phyloP scores from a whole-genome alignment of 78 protist genomes.

The Isochrysis galbana region DNA sequence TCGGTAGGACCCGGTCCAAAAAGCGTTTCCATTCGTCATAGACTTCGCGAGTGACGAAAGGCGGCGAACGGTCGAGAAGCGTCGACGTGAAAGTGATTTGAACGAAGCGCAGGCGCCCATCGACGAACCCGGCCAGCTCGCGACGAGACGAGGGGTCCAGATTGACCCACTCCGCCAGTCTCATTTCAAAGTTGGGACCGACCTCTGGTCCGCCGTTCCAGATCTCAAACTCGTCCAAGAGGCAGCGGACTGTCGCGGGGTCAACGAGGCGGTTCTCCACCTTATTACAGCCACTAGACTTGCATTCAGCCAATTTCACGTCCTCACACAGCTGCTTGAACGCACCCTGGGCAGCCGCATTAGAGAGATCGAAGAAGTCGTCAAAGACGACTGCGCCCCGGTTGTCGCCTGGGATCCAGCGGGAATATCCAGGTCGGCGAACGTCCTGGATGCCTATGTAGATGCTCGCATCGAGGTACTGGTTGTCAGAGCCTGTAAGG shows the following conservation, averaged over 20 bases:
- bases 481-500: background rate
- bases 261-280: background rate
- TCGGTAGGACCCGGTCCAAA: background rate
- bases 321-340: background rate
- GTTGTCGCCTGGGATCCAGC: background rate
- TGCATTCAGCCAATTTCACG: background rate
- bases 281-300: background rate
- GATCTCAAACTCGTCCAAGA: background rate
- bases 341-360: background rate
- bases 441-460: background rate
- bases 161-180: background rate
- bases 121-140: conserved; percentile 19
- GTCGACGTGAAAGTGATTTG: background rate
- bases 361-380: background rate
- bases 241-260: background rate
- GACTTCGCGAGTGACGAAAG: background rate
- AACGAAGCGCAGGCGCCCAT: background rate
- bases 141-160: too few species aligned
- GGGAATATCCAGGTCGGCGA: background rate
- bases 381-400: background rate
- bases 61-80: background rate
- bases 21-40: background rate
- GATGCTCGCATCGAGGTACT: background rate
- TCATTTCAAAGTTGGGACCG: background rate
- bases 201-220: background rate